Evolutionary conservation across 208 protist genomes (phyloP), one percentile per base, ranked within the genome.

Genomic region (Borovskyia barvae): DNA sequence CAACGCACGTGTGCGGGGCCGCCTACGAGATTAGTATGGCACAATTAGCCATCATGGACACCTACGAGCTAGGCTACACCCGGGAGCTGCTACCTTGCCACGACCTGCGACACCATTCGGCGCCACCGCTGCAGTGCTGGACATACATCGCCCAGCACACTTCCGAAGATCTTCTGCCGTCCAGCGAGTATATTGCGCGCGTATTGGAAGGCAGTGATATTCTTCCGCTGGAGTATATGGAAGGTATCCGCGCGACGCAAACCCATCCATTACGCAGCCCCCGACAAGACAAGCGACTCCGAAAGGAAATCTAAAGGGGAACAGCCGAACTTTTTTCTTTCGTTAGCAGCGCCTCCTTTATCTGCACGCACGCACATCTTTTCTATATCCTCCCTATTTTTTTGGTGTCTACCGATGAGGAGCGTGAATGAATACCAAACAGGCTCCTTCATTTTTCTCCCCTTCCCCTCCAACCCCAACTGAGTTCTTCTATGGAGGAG

Each of bases 31-130:
- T 83, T 25, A 70, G 57, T 25, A 9, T 47, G 29, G 54, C 53
- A 19, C 77, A 83, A 57, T 41, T 83, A 35, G 67, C 63, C 46
- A 43, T 75, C 63, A 83, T 83, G 77, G 77, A 83, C 32, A 2
- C 24, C 8, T 83, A 71, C 45, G 77, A 83, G 35, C 29, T 17
- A 15, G 66, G 72, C 30, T 79, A 79, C 64, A n/a, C 17, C 33
- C 43, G 77, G 2, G 51, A 72, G 60, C 60, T 70, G 37, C 67
- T 71, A 9, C 54, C 26, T 15, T 83, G 77, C 51, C 58, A 56
- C n/a, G 76, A 82, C 66, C 55, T 82, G 45, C 15, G 42, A 36
- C 36, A 61, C 28, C 17, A 28, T 1, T 35, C 52, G 32, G 57
- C 52, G 7, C n/a, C 51, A 14, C 41, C 57, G 43, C 35, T 33